Percentiles rank a stretch among this genome's conserved stretches.
phyloP scores from a whole-genome alignment of 768 basidiomycete genomes.

The Cubamyces sp. region DNA sequence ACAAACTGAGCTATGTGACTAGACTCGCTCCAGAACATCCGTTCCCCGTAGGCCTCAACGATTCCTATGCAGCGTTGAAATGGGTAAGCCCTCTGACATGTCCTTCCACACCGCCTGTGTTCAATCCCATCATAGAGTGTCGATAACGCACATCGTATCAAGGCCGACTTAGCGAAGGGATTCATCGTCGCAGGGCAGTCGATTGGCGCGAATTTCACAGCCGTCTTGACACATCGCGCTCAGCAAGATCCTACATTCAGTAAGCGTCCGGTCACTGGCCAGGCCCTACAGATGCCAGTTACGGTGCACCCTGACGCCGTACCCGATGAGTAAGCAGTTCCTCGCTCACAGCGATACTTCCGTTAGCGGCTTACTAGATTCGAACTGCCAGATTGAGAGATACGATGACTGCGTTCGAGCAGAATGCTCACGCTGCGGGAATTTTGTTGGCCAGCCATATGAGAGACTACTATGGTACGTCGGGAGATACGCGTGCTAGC shows the following conservation, averaged over 20 bases:
- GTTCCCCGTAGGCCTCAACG: slow-evolving; percentile 29
- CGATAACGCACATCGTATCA: slow-evolving; percentile 11
- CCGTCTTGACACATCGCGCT: slow-evolving; percentile 28
- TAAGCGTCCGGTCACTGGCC: slow-evolving; percentile 30
- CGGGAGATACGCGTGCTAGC: too few relatives aligned
- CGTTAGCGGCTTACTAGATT: background rate
- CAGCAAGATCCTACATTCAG: slow-evolving; percentile 31
- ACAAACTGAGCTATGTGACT: background rate
- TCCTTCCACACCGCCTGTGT: background rate
- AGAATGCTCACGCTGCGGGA: background rate
- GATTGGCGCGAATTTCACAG: slow-evolving; percentile 30
- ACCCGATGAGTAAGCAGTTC: slow-evolving; percentile 28
- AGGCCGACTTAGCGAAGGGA: slow-evolving; percentile 26
- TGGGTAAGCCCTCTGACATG: slow-evolving; percentile 25
- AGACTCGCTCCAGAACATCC: slow-evolving; percentile 34
- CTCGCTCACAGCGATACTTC: background rate
- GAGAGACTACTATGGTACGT: slow-evolving; percentile 7
- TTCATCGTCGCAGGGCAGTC: slow-evolving; percentile 34
- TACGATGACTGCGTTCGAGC: background rate
- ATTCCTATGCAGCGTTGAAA: slow-evolving; percentile 31
- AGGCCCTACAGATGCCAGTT: slow-evolving; percentile 28
- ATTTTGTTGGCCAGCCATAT: background rate
- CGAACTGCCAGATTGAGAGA: background rate
- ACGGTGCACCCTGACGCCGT: slow-evolving; percentile 27
- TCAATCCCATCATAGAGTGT: slow-evolving; percentile 4